These are phyloP conservation scores for Candida morakotiae DNA, from an alignment of 805 yeast species.

Conservation along the genomic window DNA sequence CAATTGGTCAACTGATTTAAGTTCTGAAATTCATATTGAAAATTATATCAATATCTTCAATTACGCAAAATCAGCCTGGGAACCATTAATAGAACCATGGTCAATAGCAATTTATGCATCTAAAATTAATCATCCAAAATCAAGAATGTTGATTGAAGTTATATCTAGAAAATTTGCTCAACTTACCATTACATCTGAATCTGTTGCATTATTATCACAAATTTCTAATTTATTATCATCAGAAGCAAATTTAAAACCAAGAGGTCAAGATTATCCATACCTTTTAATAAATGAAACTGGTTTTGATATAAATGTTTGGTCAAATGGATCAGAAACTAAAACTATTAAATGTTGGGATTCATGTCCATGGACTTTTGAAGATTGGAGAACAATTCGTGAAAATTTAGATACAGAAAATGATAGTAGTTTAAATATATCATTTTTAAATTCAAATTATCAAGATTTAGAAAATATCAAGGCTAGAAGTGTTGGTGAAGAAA, in stretches of 20 bases:
- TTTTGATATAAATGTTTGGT: constrained; percentile 74
- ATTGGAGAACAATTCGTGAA: constrained; percentile 86
- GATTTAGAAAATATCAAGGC: constrained; percentile 57
- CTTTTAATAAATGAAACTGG: constrained; percentile 83
- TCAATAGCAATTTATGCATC: constrained; percentile 70
- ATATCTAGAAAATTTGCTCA: constrained; percentile 77
- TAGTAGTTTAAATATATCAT: constrained; percentile 58
- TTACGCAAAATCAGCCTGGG: constrained; percentile 91
- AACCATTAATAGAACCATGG: constrained; percentile 89
- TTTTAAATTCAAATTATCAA: constrained; percentile 54
- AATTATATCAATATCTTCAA: constrained; percentile 75
- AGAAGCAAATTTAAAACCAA: constrained; percentile 50
- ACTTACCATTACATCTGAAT: constrained; percentile 73
- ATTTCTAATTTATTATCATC: constrained; percentile 56
- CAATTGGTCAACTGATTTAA: constrained; percentile 85
- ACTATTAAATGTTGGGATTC: constrained; percentile 45
- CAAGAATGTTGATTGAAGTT: constrained; percentile 57
- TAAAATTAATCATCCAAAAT: constrained; percentile 40
- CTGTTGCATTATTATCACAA: constrained; percentile 73
- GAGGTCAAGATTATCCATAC: constrained; percentile 84
- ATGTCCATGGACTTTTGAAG: constrained; percentile 88
- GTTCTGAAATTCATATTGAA: constrained; percentile 62
- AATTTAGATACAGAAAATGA: constrained; percentile 62
- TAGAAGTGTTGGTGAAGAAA: constrained; percentile 77
- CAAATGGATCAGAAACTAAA: constrained; percentile 38